Conservation (phyloP, 345 rosid genomes). For the Populus alba region DNA sequence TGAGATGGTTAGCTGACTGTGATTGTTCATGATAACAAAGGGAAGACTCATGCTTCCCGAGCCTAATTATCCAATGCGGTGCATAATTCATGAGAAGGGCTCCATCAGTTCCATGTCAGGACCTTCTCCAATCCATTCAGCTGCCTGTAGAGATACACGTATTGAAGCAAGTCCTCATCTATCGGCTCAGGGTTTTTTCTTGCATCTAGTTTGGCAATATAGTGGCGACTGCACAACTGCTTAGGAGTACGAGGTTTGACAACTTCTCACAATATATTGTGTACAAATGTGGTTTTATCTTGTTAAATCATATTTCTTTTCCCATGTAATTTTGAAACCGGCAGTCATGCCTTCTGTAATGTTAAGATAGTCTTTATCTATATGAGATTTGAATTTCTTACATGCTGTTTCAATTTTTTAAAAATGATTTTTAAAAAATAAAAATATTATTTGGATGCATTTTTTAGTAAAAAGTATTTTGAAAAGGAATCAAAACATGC, state of each 20-base stretch:
- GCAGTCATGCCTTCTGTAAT: background rate
- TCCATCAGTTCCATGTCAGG: background rate
- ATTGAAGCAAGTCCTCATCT: background rate
- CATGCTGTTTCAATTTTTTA: background rate
- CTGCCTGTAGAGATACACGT: background rate
- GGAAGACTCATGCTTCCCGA: background rate
- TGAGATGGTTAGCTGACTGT: slow-evolving; percentile 64
- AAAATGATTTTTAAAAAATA: too few species aligned
- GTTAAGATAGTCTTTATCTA: background rate
- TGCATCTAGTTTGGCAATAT: background rate
- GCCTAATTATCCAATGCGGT: background rate
- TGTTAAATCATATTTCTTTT: background rate
- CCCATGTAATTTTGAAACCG: background rate
- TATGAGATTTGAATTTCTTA: background rate
- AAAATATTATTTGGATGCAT: too few species aligned
- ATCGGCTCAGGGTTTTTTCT: too few species aligned
- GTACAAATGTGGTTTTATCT: background rate
- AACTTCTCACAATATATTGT: background rate
- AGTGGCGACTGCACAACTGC: background rate
- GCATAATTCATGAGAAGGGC: background rate
- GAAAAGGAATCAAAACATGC: too few species aligned
- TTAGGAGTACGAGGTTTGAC: background rate
- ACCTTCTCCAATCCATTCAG: background rate
- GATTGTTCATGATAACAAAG: background rate
- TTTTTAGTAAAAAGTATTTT: too few species aligned